Base-by-base conservation (phyloP, 805 yeast species). In the Sungouiozyma intestinalis region DNA sequence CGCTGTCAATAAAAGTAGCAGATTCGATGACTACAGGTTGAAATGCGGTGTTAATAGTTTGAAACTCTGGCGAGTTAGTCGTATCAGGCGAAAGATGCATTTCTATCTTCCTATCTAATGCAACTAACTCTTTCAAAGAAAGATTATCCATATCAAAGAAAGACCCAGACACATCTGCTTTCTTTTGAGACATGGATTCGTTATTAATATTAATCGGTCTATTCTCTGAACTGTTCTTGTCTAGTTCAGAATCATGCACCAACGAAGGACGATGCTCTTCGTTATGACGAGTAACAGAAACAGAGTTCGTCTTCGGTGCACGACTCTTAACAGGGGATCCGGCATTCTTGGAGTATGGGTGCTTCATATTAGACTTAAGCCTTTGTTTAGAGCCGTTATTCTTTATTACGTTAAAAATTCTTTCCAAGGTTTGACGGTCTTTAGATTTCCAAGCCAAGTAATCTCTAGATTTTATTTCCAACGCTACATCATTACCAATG, bases 371-470 rank as follows among this genome's bases (percentile, higher is more conserved):
- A 33, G 18, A 11, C 20, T 2, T 4, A 33, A n/a, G n/a, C 14
- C 9, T 18, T 18, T 33, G 16, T 27, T 9, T 24, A 11, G 21
- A 18, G 6, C 32, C n/a, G n/a, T 32, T 37, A 37, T n/a, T 43
- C 40, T 21, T n/a, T 11, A 11, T 11, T 20, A 33, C 37, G 34
- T 47, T 52, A 18, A 50, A 55, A 15, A 49, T 36, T 15, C 41
- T 40, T 16, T 48, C 41, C 20, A 58, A 43, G 18, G 37, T 45
- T 5, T 42, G 31, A 38, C 47, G 52, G 63, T 64, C 59, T 33
- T 49, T 42, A 2, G 44, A 40, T 21, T 54, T 48, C 64, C 64
- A 60, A 35, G 49, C 49, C 3, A 53, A 20, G 8, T 52, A 35
- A 43, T 54, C 57, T 8, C 50, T 40, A 11, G 59, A 53, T 7